A percentile compares a stretch with the other conserved stretches of the same genome.
Conservation (phyloP, 305 asterid species). For the Petunia hybrid region DNA sequence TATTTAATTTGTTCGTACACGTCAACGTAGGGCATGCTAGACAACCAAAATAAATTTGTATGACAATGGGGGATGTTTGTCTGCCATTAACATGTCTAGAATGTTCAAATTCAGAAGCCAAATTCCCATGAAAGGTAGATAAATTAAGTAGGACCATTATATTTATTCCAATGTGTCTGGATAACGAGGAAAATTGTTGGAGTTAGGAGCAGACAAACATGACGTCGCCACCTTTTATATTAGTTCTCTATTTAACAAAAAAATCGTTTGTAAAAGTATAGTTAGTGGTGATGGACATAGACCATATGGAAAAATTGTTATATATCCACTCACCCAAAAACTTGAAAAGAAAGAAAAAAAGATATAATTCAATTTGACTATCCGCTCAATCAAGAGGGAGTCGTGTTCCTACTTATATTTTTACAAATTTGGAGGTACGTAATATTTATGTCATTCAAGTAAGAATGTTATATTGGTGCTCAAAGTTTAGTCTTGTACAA, state of each 20-base stretch:
- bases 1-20: too few species aligned
- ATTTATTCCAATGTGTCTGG: neutral
- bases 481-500: too few species aligned
- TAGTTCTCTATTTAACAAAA: neutral
- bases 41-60: neutral
- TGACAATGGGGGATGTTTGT: slow-evolving; percentile 10
- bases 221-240: slow-evolving; percentile 1
- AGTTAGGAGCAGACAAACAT: slow-evolving; percentile 29
- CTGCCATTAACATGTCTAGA: slow-evolving; percentile 28
- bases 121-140: neutral
- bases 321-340: neutral
- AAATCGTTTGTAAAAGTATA: neutral
- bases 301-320: neutral
- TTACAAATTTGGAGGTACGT: too few species aligned
- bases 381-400: too few species aligned
- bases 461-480: too few species aligned
- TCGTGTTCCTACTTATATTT: too few species aligned
- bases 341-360: too few species aligned
- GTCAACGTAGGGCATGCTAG: too few species aligned
- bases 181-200: slow-evolving; percentile 2
- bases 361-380: neutral
- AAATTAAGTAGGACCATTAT: neutral
- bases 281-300: neutral
- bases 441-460: too few species aligned
- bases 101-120: slow-evolving; percentile 22